Base-by-base conservation (phyloP, 495 filamentous ascomycete genomes). In the Trichoderma orchidacearum region DNA sequence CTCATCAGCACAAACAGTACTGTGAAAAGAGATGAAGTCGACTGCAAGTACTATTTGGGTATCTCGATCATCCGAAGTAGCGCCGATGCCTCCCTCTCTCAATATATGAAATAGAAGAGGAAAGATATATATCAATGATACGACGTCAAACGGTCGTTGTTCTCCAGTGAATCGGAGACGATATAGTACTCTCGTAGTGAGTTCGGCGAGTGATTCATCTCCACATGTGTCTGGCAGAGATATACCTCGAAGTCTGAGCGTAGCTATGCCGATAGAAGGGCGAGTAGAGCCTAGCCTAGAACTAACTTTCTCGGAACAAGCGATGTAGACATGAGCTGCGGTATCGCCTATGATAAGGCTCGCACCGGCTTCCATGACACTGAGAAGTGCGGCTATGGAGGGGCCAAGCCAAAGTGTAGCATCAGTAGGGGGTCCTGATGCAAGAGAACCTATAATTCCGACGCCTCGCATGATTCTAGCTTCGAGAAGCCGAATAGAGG, bases 11-110 rank as follows among this genome's bases (percentile, higher is more conserved):
- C 80, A 89, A 29, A 80, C 75, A 56, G 85, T 80, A 3, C 89
- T 86, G 64, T 98, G 93, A 70, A 89, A 95, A 0, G 88, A 81
- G 15, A 97, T 64, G 60, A 95, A 85, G 66, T 97, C 93, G n/a
- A 97, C 72, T 29, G 87, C 89, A 54, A 98, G 80, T 12, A 96
- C 78, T 28, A 96, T 72, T 65, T 97, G 93, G 51, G 86, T 80
- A 63, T 96, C 93, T 28, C 81, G 83, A 36, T 94, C 89, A 58
- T 94, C 90, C 7, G 80, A 73, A 12, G 70, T 72, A 51, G 78
- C 72, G 5, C 86, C 87, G 56, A 95, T 83, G 2, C 91, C 90
- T 25, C 89, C 89, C 32, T 84, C 82, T 57, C 75, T 73, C 35
- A 98, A 75, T 34, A 96, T 76, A 13, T 85, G 60, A 54, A 90